Base-by-base conservation (phyloP, 176 grass and related monocot genomes). In the Neostapfia colusana region DNA sequence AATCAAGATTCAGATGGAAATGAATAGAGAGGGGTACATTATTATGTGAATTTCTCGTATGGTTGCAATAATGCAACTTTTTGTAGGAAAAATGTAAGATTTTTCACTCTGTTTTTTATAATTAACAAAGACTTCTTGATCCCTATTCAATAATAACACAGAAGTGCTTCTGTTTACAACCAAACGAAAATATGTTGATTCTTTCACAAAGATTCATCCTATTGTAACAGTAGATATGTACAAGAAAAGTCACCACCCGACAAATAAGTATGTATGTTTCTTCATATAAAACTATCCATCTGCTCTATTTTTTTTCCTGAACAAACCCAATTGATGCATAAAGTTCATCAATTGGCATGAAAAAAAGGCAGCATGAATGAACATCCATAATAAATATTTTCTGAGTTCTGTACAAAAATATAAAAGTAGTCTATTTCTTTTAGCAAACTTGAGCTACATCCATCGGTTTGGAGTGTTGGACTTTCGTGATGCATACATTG, bases 401-500 rank as follows among this genome's bases (percentile, higher is more conserved):
- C 64, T 46, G 36, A 39, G 63, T 75, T 27, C 59, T 82, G 67
- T 86, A 86, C 63, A 83, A 73, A 68, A 81, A 23, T 27, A 26
- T 43, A 55, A 70, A 40, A 79, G 10, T 62, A 85, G 48, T 69
- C 8, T n/a, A n/a, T n/a, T n/a, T n/a, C n/a, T n/a, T 38, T 44
- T 25, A n/a, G 36, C 35, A 58, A 83, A 34, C 37, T 70, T 81
- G 66, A 59, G 31, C 65, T 90, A 87, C 83, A 56, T 83, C 87
- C 88, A 88, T 75, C 81, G 21, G 24, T 85, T 90, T 1, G 73
- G 36, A 61, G 66, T 67, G 72, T 1, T 76, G 3, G 64, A 48
- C 14, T 59, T 88, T 81, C 85, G 83, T 63, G 85, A 69, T 65
- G 85, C 76, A 72, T 88, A 73, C 76, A 39, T 67, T 76, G 60